These are phyloP conservation scores for Posidonia australis DNA, from an alignment of 106 monocot species.

Conservation along the genomic window DNA sequence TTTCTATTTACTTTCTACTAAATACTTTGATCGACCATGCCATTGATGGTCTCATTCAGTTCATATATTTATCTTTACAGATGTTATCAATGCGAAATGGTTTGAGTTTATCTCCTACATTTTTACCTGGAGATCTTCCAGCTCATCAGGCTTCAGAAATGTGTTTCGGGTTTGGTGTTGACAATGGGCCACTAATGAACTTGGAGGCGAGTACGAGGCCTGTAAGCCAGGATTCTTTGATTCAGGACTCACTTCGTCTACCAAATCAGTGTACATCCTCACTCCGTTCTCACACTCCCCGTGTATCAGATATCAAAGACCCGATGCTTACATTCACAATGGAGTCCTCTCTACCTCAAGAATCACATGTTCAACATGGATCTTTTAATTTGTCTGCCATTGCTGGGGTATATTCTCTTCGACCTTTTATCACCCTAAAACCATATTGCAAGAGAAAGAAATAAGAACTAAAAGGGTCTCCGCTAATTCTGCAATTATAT, in stretches of 20 bases:
- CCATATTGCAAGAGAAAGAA: too few species aligned
- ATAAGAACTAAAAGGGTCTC: too few species aligned
- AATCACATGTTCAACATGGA: neutral
- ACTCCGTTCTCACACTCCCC: neutral
- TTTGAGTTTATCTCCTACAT: slow-evolving; percentile 1
- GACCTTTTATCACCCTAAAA: neutral
- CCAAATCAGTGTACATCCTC: slow-evolving; percentile 2
- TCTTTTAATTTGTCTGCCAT: neutral
- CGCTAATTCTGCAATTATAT: too few species aligned
- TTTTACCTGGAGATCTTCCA: neutral
- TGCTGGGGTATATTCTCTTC: neutral
- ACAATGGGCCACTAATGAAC: neutral
- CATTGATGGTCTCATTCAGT: neutral
- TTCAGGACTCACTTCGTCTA: neutral
- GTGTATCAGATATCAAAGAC: slow-evolving; percentile 1
- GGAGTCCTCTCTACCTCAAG: neutral
- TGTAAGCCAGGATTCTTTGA: neutral
- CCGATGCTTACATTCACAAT: neutral
- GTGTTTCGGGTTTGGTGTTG: neutral
- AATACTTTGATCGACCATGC: too few species aligned
- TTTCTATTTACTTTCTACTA: neutral
- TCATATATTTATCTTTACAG: slow-evolving; percentile 18
- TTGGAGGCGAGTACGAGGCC: neutral
- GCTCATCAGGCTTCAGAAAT: neutral
- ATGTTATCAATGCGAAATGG: slow-evolving; percentile 85